These are phyloP conservation scores for Choiromyces venosus DNA, from an alignment of 495 filamentous ascomycete genomes.

Conservation along the genomic window DNA sequence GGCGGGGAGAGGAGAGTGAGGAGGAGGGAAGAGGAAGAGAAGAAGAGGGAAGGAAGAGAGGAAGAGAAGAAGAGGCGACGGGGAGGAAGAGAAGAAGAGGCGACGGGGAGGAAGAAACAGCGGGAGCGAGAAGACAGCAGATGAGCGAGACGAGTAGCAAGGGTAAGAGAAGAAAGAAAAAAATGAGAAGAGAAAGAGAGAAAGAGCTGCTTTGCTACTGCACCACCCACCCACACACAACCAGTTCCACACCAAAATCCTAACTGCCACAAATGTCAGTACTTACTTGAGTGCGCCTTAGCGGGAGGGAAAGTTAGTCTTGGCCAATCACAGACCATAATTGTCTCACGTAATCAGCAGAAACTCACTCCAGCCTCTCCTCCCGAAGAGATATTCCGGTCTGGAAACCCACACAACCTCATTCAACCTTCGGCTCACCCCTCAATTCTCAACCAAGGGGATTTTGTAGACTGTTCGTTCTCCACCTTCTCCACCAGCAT, in stretches of 20 bases:
- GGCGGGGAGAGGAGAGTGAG: neutral
- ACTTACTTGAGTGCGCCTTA: neutral
- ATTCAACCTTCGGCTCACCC: neutral
- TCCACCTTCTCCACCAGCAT: neutral
- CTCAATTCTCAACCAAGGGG: neutral
- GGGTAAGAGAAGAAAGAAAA: slow-evolving; percentile 1
- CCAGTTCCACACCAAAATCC: slow-evolving; percentile 1
- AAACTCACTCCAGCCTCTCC: neutral
- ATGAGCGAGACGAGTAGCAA: slow-evolving; percentile 13
- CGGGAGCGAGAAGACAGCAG: slow-evolving; percentile 17
- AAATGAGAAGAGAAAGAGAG: slow-evolving; percentile 15
- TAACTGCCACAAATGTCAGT: slow-evolving; percentile 7
- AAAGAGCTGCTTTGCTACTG: slow-evolving; percentile 26
- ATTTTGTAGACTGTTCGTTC: neutral
- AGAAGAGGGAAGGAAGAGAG: slow-evolving; percentile 16
- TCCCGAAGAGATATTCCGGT: neutral
- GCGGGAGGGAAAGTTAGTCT: neutral
- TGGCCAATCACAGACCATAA: neutral
- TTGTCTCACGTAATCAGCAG: slow-evolving; percentile 1
- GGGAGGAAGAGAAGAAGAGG: slow-evolving; percentile 22
- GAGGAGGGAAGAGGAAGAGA: neutral
- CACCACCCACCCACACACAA: slow-evolving; percentile 18
- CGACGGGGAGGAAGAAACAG: slow-evolving; percentile 20
- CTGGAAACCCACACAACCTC: neutral
- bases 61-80: slow-evolving; percentile 19